These are phyloP conservation scores for Juglanconis juglandina DNA, from an alignment of 2,329 filamentous ascomycete genomes.

Conservation along the genomic window DNA sequence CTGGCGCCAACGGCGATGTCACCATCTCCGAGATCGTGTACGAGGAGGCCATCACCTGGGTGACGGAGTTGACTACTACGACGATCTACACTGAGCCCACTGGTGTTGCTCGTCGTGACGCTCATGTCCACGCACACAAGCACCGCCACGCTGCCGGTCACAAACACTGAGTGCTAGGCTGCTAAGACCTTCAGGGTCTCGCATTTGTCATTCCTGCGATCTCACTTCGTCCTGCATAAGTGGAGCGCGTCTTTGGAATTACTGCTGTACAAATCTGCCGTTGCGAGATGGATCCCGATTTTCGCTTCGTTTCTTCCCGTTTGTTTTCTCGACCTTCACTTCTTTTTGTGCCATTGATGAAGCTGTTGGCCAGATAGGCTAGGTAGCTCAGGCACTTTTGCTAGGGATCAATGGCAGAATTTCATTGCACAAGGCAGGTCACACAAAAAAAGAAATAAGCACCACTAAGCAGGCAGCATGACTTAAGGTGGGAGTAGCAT, in stretches of 20 bases:
- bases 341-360: conserved; percentile 15
- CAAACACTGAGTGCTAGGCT: conserved; percentile 13
- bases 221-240: conserved; percentile 15
- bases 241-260: conserved; percentile 14
- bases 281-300: conserved; percentile 15
- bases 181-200: background rate
- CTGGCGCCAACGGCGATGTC: conserved; percentile 16
- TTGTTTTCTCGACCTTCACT: conserved; percentile 4
- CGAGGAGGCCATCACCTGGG: conserved; percentile 53
- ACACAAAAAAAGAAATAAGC: conserved; percentile 3
- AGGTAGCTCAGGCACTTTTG: conserved; percentile 14
- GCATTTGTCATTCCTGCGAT: conserved; percentile 7
- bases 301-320: conserved; percentile 4
- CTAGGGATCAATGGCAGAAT: conserved; percentile 17
- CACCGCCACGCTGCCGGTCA: conserved; percentile 24
- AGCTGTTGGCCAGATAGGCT: conserved; percentile 15
- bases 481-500: conserved; percentile 12
- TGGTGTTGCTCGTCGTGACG: conserved; percentile 28
- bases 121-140: conserved; percentile 41
- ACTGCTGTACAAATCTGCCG: conserved; percentile 18
- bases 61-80: conserved; percentile 42
- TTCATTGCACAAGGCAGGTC: conserved; percentile 12
- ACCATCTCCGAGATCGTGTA: conserved; percentile 55
- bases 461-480: conserved; percentile 7
- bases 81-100: conserved; percentile 37